These are phyloP conservation scores for Syncephalastrum racemosum DNA, from an alignment of 371 early-diverging fungal genomes.

Conservation along the genomic window DNA sequence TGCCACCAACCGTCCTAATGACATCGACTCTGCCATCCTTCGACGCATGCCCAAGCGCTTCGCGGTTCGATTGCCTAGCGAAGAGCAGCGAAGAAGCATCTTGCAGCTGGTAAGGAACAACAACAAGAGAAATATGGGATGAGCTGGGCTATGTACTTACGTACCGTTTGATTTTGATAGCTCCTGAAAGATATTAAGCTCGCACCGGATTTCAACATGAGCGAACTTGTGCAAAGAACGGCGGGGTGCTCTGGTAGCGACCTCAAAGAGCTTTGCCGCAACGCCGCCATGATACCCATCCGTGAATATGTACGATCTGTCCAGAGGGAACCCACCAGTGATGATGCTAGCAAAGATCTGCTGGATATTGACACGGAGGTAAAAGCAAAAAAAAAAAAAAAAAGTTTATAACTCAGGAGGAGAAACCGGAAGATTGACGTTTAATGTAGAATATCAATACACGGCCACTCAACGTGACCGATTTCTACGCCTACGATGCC, in stretches of 20 bases:
- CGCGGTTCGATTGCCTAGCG: constrained; percentile 86
- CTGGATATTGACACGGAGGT: constrained; percentile 34
- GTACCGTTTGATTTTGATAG: constrained; percentile 31
- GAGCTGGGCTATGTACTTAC: too few species aligned
- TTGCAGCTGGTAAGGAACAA: constrained; percentile 67
- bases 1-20: constrained; percentile 97
- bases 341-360: constrained; percentile 35
- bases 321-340: constrained; percentile 26
- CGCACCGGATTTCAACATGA: constrained; percentile 70
- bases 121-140: neutral
- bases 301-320: constrained; percentile 79
- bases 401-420: neutral
- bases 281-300: constrained; percentile 94
- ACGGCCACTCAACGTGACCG: constrained; percentile 58
- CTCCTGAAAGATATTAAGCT: constrained; percentile 72
- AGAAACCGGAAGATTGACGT: neutral
- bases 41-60: constrained; percentile 97
- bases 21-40: constrained; percentile 94
- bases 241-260: constrained; percentile 93
- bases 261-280: constrained; percentile 94
- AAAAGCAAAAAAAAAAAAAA: constrained; percentile 1
- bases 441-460: constrained; percentile 47
- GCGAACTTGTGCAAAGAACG: constrained; percentile 74
- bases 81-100: constrained; percentile 88
- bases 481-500: constrained; percentile 58